Conservation (phyloP, 192 early-diverging fungal genomes). For the Dissophora globulifera region DNA sequence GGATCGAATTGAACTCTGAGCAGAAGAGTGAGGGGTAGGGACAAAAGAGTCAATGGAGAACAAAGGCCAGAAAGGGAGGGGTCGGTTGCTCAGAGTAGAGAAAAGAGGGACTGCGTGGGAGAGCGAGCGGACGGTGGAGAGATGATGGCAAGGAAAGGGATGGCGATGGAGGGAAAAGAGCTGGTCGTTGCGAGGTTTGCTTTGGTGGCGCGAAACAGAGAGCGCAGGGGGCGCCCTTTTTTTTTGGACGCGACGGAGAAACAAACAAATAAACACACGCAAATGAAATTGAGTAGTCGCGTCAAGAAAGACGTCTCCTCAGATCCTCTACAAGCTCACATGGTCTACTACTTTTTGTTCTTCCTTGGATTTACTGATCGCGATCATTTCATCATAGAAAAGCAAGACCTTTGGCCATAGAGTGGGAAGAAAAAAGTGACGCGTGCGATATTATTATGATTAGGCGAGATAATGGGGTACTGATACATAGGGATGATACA, state of each 20-base stretch:
- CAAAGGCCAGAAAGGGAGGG: no score
- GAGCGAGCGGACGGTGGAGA: not conserved
- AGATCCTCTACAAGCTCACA: no score
- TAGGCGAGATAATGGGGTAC: not conserved
- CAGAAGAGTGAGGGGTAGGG: no score
- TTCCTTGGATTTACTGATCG: no score
- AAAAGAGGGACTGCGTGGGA: no score
- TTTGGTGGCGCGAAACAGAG: conserved; percentile 32
- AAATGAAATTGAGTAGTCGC: conserved; percentile 14
- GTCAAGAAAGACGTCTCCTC: no score
- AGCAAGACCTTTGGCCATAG: no score
- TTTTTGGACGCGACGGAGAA: conserved; percentile 21
- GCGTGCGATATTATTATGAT: not conserved
- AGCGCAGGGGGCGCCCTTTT: no score
- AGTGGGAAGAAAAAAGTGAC: not conserved
- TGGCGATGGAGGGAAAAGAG: not conserved
- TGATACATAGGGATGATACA: conserved; percentile 22
- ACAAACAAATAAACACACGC: conserved; percentile 20
- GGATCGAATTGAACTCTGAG: no score
- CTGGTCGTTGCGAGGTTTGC: not conserved
- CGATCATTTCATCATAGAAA: no score
- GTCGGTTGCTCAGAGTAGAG: no score
- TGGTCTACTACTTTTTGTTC: no score
- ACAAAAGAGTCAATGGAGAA: not conserved
- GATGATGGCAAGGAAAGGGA: not conserved